Base-by-base conservation (phyloP, 1,139 yeast species). In the Taphrina betulina region DNA sequence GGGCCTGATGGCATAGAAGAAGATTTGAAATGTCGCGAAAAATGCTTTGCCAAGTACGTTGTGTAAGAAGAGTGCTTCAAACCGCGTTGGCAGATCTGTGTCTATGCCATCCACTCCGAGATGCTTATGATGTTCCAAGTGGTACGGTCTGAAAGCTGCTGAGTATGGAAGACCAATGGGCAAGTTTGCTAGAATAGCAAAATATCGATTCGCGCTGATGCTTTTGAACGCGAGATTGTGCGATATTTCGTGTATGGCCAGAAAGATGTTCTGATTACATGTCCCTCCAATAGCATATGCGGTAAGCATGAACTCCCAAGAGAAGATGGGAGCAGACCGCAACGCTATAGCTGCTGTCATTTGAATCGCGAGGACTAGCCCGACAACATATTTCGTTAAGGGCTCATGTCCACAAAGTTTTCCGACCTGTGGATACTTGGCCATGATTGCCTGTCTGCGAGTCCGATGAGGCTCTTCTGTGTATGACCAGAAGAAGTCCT, bases 141-240 rank as follows among this genome's bases (percentile, higher is more conserved):
- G 96, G 69, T 89, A 89, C 8, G 96, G 96, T 60, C 60, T 33
- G 70, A 89, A 89, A 1, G 95, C 84, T 0, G 96, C 96, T 40
- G 88, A 78, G 69, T 87, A 89, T 0, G 96, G 96, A 35, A 89
- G 77, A 0, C 95, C 96, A 56, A 89, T 86, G 0, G 96, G 95
- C 53, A 86, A 71, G 67, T 89, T 89, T 36, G 90, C 78, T 62
- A 86, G 72, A 7, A 88, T 83, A 37, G 95, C 80, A 66, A 84
- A 88, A 28, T 88, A 68, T 68, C 86, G 83, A 68, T 89, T 89
- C 68, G 82, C 80, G 5, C 85, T 51, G 0, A 95, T 94, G 63
- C 78, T 81, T 65, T 80, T 85, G 75, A 89, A 89, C n/a, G 85
- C 85, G 56, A 89, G 74, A 67, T 89, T 89, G 69, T 89, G 96